Conservation (phyloP, 331 rosid species). For the Malus hybrid region DNA sequence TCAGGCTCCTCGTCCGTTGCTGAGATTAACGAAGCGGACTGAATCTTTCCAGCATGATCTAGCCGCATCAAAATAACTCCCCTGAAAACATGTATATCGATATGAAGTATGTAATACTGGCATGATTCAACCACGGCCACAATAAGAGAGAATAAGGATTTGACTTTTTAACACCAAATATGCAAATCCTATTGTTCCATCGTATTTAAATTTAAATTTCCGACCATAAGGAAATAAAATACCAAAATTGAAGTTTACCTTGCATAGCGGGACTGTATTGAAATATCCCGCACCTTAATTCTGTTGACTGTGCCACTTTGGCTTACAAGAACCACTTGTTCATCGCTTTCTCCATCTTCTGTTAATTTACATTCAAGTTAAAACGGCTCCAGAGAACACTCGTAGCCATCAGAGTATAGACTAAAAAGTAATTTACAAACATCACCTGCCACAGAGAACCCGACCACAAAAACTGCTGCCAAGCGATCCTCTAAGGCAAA, state of each 20-base stretch:
- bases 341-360: constrained; percentile 98
- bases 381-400: background rate
- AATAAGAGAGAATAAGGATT: background rate
- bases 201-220: background rate
- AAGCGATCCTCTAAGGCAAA: constrained; percentile 74
- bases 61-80: constrained; percentile 95
- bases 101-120: background rate
- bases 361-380: constrained; percentile 4
- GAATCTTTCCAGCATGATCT: constrained; percentile 88
- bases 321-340: constrained; percentile 94
- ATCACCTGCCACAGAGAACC: constrained; percentile 78
- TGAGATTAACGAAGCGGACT: constrained; percentile 83
- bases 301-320: constrained; percentile 96
- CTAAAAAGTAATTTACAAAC: background rate
- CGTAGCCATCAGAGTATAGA: background rate
- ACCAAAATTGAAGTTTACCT: constrained; percentile 38
- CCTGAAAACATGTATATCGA: constrained; percentile 26
- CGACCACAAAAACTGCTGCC: constrained; percentile 92
- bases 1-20: constrained; percentile 51
- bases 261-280: constrained; percentile 90
- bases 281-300: constrained; percentile 91
- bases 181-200: background rate
- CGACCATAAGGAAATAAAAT: background rate
- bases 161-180: background rate
- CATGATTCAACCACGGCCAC: background rate